Percentiles rank a stretch among this genome's conserved stretches.
Evolutionary conservation across 352 stramenopile species (phyloP).

Genomic region (Globisporangium rhizosaccharum): DNA sequence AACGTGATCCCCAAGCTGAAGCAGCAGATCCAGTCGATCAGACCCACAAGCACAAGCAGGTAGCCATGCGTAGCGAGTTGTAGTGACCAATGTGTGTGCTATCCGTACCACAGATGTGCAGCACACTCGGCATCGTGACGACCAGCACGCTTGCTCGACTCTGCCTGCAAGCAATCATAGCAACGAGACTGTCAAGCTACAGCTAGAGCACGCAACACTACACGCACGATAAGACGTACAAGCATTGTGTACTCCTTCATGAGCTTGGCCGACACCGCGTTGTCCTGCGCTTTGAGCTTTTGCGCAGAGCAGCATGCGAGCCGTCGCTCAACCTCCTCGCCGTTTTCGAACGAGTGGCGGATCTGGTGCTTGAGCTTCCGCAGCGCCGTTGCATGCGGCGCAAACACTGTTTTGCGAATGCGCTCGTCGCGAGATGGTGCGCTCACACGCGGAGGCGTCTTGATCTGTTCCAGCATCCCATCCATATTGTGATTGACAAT

Average conservation of each 20-base stretch:
- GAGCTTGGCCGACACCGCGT: conserved; percentile 58
- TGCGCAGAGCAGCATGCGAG: conserved; percentile 55
- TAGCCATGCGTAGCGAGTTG: not conserved
- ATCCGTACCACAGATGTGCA: conserved; percentile 66
- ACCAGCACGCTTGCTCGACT: conserved; percentile 81
- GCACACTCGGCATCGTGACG: conserved; percentile 80
- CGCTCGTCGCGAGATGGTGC: conserved; percentile 55
- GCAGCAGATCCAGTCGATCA: too few relatives aligned
- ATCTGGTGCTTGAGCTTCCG: conserved; percentile 45
- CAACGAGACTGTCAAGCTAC: not conserved
- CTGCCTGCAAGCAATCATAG: conserved; percentile 28
- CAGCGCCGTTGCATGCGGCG: conserved; percentile 51
- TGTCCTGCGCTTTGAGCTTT: conserved; percentile 58
- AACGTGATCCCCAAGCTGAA: conserved; percentile 73
- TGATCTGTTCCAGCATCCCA: conserved; percentile 39
- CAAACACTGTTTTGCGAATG: conserved; percentile 68
- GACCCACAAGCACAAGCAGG: too few relatives aligned
- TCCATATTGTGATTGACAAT: not conserved
- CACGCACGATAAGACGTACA: conserved; percentile 10
- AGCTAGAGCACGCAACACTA: not conserved
- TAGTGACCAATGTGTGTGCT: not conserved
- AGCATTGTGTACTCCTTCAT: conserved; percentile 83
- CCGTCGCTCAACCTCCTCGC: conserved; percentile 33
- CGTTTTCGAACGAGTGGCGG: conserved; percentile 39
- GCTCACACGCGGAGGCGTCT: conserved; percentile 53